Evolutionary conservation across 2,329 filamentous ascomycete genomes (phyloP).

Genomic region (Blastomyces parvus): DNA sequence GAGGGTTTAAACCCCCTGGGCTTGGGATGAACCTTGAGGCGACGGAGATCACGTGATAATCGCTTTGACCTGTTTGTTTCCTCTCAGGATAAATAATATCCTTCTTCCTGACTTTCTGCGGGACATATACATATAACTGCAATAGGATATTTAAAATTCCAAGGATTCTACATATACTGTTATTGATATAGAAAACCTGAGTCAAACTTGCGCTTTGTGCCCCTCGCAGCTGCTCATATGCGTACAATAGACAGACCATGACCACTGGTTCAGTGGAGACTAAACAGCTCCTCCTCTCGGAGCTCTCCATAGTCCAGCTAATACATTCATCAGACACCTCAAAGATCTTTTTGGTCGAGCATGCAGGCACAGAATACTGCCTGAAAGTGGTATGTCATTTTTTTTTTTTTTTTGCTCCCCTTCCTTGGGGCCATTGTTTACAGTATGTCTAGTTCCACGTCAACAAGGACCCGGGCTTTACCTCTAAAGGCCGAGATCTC

Average conservation of each 20-base stretch:
- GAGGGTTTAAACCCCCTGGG: too few species aligned
- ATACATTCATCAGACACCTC: constrained; percentile 13
- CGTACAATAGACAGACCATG: constrained; percentile 1
- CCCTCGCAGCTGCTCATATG: neutral
- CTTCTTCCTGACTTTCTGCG: too few species aligned
- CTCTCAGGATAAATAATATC: too few species aligned
- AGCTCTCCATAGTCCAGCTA: constrained; percentile 11
- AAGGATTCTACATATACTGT: neutral
- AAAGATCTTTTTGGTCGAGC: constrained; percentile 9
- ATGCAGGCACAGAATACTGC: constrained; percentile 11
- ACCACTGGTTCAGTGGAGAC: neutral
- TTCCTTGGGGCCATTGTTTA: constrained; percentile 7
- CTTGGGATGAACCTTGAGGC: too few species aligned
- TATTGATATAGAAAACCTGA: neutral
- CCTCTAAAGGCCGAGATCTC: constrained; percentile 9
- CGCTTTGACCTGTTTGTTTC: too few species aligned
- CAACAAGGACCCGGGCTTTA: constrained; percentile 10
- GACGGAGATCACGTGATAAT: too few species aligned
- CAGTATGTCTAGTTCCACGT: constrained; percentile 9
- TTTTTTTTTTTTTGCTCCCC: too few species aligned
- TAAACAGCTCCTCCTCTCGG: constrained; percentile 6
- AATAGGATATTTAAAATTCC: too few species aligned
- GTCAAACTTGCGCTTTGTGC: neutral
- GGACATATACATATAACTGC: too few species aligned
- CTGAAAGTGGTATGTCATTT: constrained; percentile 1